Base-by-base conservation (phyloP, 768 basidiomycete genomes). In the Amanita pseudoporphyria region DNA sequence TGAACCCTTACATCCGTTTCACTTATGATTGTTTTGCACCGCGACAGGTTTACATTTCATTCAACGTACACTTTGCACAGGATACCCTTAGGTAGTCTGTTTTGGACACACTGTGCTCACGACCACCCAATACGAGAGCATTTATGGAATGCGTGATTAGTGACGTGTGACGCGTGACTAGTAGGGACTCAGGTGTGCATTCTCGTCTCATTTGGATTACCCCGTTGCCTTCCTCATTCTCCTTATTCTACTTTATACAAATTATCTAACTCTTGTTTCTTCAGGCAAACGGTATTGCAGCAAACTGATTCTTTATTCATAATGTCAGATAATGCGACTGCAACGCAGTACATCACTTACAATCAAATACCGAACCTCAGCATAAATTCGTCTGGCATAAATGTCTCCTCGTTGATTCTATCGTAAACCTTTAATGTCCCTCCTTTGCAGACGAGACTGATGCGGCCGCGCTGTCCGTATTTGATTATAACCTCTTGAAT, bases 371-470 rank as follows among this genome's bases (percentile, higher is more conserved):
- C 42, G n/a, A 50, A 50, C 16, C 49, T 19, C 41, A 24, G 22
- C 39, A 50, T 35, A 33, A 31, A 35, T 10, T 69, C 64, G 18
- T 77, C 71, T 0, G 79, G 74, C 31, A 81, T 62, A 54, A 64
- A 72, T 45, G 68, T 70, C 3, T 66, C 67, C 31, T 65, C 53
- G 45, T 62, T 65, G 44, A 57, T 69, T 47, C 82, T 70, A 56
- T 72, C 64, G 55, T 76, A 81, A 2, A 83, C 67, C 46, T 69
- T 61, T 53, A 86, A 54, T 19, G 64, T 63, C 2, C 73, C 72
- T 3, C 58, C 61, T 37, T 64, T 60, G 49, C 71, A 79, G 16
- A 85, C 79, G 45, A 87, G 57, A 57, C 72, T 79, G 28, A 87
- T 57, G 9, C 76, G 65, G 0, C 72, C 77, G 2, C 68, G 66